Base-by-base conservation (phyloP, 1,139 yeast species). In the Debaryomycetaceae sp. region DNA sequence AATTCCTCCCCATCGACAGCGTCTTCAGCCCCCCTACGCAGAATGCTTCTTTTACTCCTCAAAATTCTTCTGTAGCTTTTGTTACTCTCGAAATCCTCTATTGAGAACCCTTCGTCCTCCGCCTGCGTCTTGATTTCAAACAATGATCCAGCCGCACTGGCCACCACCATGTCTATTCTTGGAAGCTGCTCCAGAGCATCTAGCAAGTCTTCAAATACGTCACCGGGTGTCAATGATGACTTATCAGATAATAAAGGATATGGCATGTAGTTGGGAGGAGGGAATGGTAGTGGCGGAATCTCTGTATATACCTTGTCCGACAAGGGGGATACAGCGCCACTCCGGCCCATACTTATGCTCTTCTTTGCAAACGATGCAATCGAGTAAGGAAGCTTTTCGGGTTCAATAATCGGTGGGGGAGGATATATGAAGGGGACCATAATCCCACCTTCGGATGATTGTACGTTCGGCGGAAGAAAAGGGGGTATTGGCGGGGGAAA, bases 221-320 rank as follows among this genome's bases (percentile, higher is more conserved):
- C 75, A 11, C 48, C 49, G 0, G 79, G 78, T 2, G 64, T 54
- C 36, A 72, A 55, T 4, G 67, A 54, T 0, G 76, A 61, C 44
- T 62, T 56, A 41, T 70, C 72, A 1, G 78, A 65, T 17, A 65
- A 49, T 34, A 74, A 51, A 0, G 78, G 77, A 49, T 72, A 72
- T n/a, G 78, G 75, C 78, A 74, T 74, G 57, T 63, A 74, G 49
- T 70, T 68, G n/a, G 68, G 66, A 0, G 78, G 79, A 6, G 79
- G 78, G 46, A 74, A 73, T 6, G 78, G 78, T 36, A 74, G 59
- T 6, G 78, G 79, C 2, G 78, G 75, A n/a, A 72, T 60, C 40
- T 60, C 55, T 8, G 62, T 54, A 45, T 56, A 62, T 2, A 36
- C 36, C 14, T 38, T 33, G 8, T 47, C 45, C 5, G 40, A 29